Conservation (phyloP, 345 rosid genomes). For the Gossypium turneri region DNA sequence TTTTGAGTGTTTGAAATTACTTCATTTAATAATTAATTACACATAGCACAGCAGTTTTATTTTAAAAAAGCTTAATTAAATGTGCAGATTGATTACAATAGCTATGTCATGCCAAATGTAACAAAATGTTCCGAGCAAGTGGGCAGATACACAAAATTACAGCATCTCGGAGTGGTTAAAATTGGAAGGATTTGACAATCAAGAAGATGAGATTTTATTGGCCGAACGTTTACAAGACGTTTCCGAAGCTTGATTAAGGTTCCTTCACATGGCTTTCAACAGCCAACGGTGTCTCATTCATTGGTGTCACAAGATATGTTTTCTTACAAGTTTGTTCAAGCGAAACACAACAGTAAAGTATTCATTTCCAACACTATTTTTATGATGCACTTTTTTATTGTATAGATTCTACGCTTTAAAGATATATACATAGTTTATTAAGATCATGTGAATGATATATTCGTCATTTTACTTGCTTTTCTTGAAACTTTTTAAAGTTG, state of each 20-base stretch:
- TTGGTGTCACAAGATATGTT: neutral
- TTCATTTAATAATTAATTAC: neutral
- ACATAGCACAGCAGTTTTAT: too few relatives aligned
- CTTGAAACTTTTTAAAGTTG: neutral
- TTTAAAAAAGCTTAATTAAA: too few relatives aligned
- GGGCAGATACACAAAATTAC: constrained; percentile 26
- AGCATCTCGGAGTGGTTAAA: constrained; percentile 34
- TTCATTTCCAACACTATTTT: too few relatives aligned
- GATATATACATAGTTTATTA: neutral
- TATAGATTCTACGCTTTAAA: neutral
- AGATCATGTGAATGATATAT: neutral
- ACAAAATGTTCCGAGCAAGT: constrained; percentile 12
- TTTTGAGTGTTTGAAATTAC: neutral
- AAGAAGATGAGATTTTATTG: constrained; percentile 25
- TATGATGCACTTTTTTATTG: neutral
- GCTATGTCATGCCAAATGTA: constrained; percentile 21
- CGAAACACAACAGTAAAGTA: neutral
- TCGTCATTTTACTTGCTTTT: neutral
- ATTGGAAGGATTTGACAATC: constrained; percentile 39
- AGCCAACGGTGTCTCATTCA: neutral
- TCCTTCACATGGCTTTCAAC: neutral
- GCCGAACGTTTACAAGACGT: constrained; percentile 22
- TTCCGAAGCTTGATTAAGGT: constrained; percentile 6
- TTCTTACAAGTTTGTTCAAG: constrained; percentile 5
- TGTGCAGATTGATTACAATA: constrained; percentile 42